Evolutionary conservation across 1,284 basidiomycete species (phyloP).

Genomic region (Irpex lacteus): DNA sequence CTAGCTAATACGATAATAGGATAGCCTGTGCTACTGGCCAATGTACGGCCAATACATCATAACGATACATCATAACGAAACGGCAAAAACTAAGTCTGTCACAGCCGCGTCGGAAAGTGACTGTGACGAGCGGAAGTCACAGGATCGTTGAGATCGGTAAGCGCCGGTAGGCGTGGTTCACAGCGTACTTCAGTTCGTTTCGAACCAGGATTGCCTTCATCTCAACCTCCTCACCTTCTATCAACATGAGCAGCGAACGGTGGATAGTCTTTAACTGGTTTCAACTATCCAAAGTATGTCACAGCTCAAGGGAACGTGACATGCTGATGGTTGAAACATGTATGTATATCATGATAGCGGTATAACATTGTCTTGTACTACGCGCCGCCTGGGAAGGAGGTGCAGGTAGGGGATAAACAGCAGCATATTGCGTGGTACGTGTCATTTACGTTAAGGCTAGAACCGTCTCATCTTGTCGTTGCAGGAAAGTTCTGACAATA

Average conservation of each 20-base stretch:
- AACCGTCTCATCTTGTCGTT: not conserved
- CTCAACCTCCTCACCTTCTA: not conserved
- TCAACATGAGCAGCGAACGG: not conserved
- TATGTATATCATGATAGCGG: not conserved
- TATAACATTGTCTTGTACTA: conserved; percentile 6
- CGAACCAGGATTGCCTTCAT: not conserved
- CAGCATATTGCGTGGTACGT: conserved; percentile 3
- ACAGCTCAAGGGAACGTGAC: not conserved
- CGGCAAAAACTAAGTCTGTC: no score
- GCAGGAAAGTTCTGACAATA: conserved; percentile 6
- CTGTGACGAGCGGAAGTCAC: no score
- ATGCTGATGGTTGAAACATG: not conserved
- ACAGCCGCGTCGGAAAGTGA: no score
- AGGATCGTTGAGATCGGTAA: no score
- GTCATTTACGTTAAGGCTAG: not conserved
- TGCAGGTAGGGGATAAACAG: not conserved
- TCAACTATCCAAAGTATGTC: not conserved
- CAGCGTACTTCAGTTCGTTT: not conserved
- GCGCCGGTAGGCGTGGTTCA: no score
- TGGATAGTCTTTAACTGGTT: not conserved
- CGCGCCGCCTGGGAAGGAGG: conserved; percentile 4
- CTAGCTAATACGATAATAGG: no score
- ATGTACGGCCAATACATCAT: no score
- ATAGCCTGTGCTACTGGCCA: no score
- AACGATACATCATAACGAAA: no score